phyloP scores from a whole-genome alignment of 805 yeast species.

The Lachancea waltii region DNA sequence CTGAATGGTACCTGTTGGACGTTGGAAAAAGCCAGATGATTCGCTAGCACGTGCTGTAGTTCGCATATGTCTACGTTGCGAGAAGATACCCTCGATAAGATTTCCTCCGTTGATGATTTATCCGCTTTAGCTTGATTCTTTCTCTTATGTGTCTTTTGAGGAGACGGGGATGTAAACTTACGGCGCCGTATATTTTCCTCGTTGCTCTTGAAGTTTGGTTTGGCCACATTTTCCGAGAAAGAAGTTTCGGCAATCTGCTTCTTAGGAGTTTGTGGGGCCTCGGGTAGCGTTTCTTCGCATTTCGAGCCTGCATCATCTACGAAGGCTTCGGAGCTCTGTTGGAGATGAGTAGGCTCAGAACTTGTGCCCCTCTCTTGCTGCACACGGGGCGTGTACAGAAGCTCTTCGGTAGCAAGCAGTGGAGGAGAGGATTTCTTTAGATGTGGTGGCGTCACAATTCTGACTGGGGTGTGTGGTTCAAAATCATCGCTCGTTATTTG shows the following conservation, averaged over 20 bases:
- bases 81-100: conserved; percentile 17
- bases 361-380: background rate
- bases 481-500: conserved; percentile 19
- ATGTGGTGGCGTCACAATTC: conserved; percentile 7
- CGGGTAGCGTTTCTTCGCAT: too few species aligned
- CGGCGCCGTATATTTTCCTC: conserved; percentile 9
- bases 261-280: conserved; percentile 7
- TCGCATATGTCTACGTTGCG: conserved; percentile 41
- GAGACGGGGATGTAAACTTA: conserved; percentile 11
- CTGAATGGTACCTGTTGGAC: conserved; percentile 83
- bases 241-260: background rate
- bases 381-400: background rate
- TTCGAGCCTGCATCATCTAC: too few species aligned
- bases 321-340: too few species aligned
- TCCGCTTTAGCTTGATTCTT: conserved; percentile 23
- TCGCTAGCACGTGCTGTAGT: conserved; percentile 60
- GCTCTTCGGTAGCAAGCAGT: background rate
- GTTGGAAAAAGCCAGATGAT: conserved; percentile 86
- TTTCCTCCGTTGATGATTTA: conserved; percentile 21
- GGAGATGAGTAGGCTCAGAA: too few species aligned
- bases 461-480: conserved; percentile 16
- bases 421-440: background rate
- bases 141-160: conserved; percentile 9
- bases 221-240: background rate
- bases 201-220: background rate